Percentiles rank a stretch among this genome's conserved stretches.
Evolutionary conservation across 768 basidiomycete genomes (phyloP).

Genomic region (Phlebiopsis flavidoalba): DNA sequence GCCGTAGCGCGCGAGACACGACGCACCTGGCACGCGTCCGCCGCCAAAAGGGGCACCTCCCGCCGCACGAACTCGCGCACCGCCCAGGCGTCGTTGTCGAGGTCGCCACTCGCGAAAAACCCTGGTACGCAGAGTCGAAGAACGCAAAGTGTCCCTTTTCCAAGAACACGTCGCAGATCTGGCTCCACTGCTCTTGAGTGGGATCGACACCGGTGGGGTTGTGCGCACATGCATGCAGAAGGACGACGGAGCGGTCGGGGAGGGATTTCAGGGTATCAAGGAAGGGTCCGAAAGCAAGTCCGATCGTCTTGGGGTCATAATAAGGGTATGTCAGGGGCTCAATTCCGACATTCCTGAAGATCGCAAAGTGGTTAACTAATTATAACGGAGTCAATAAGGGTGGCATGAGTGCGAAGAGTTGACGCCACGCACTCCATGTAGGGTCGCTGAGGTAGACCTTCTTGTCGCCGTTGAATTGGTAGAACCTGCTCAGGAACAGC

Average conservation of each 20-base stretch:
- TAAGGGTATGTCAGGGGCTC: slow-evolving; percentile 88
- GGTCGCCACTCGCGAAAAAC: slow-evolving; percentile 90
- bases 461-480: slow-evolving; percentile 55
- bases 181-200: slow-evolving; percentile 79
- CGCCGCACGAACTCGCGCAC: slow-evolving; percentile 81
- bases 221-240: slow-evolving; percentile 93
- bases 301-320: slow-evolving; percentile 87
- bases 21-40: slow-evolving; percentile 86
- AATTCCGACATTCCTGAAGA: slow-evolving; percentile 88
- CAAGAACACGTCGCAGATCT: slow-evolving; percentile 67
- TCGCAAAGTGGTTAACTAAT: slow-evolving; percentile 82
- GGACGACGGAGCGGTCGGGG: slow-evolving; percentile 73
- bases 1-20: background rate
- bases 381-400: background rate
- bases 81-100: slow-evolving; percentile 89
- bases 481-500: slow-evolving; percentile 80
- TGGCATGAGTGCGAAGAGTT: background rate
- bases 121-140: slow-evolving; percentile 97
- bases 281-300: slow-evolving; percentile 74
- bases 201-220: slow-evolving; percentile 98
- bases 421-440: slow-evolving; percentile 74
- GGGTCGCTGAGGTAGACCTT: slow-evolving; percentile 85
- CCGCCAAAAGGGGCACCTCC: slow-evolving; percentile 65
- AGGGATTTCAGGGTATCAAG: slow-evolving; percentile 55
- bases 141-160: slow-evolving; percentile 80